Base-by-base conservation (phyloP, 2,329 filamentous ascomycete species). In the Aaosphaeria pasadenensis region DNA sequence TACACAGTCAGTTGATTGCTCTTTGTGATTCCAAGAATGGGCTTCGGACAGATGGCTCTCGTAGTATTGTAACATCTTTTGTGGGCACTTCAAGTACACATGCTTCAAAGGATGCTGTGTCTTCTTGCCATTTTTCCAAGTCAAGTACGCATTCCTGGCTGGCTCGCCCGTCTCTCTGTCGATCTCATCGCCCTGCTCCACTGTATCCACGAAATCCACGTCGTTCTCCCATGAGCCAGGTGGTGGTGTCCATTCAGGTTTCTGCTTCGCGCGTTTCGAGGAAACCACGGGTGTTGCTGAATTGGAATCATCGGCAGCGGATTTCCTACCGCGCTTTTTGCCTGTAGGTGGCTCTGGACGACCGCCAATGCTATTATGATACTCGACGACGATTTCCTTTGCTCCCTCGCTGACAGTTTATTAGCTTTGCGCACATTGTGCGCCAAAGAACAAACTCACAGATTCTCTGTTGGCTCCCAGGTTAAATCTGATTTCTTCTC, bases 401-500 rank as follows among this genome's bases (percentile, higher is more conserved):
- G 75, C 74, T 13, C 69, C 70, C 6, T 53, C 43, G 63, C 67
- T 62, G 47, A 6, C 33, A 36, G 33, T 11, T 11, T 36, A 36
- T 36, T 13, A 36, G 4, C 13, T 36, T 36, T 13, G 17, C 17
- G 17, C 17, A 24, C 17, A 24, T 24, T 13, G 33, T 36, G 33
- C 33, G 33, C 33, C 9, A 36, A 36, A 40, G 17, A 44, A 42
- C 11, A 30, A 9, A 55, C 77, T 50, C 69, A 84, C 81, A 89
- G 73, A 57, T 91, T 91, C 7, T 83, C 82, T 58, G 89, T 85
- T 0, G 87, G 85, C 64, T 94, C 89, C 88, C 88, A 92, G 0
- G 89, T 94, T 60, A 82, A 71, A 56, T 94, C 89, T 0, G 74
- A 67, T 52, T 84, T 83, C 52, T 84, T 80, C 0, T 88, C 82